Evolutionary conservation across 169 alveolate species (phyloP).

Genomic region (Plasmodium falciparum): DNA sequence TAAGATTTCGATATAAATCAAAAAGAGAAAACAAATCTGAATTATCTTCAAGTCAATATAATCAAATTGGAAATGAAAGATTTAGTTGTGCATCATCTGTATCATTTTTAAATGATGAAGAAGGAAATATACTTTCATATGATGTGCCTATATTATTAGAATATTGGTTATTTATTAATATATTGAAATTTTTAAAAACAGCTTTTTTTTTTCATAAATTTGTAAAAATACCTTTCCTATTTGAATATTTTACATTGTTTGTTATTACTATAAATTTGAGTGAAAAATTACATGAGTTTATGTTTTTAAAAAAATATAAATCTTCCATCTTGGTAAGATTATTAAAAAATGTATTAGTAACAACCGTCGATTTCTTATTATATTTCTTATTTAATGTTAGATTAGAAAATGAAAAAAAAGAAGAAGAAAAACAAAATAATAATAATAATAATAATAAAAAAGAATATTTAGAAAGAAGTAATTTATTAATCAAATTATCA

Average conservation of each 20-base stretch:
- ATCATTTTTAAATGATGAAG: not conserved
- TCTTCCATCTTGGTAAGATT: slow-evolving; percentile 52
- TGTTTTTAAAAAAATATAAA: slow-evolving; percentile 52
- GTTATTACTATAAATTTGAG: slow-evolving; percentile 47
- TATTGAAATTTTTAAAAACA: slow-evolving; percentile 32
- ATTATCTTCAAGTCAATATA: too few species aligned
- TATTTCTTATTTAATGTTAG: slow-evolving; percentile 55
- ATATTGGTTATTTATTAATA: slow-evolving; percentile 62
- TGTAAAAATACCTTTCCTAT: slow-evolving; percentile 19
- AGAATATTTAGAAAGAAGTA: slow-evolving; percentile 42
- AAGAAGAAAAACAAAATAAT: not conserved
- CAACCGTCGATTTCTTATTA: slow-evolving; percentile 36
- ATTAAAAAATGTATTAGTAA: slow-evolving; percentile 42
- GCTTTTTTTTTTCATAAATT: slow-evolving; percentile 23
- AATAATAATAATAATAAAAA: not conserved
- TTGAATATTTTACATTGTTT: slow-evolving; percentile 40
- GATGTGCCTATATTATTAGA: slow-evolving; percentile 62
- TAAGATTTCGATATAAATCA: too few species aligned
- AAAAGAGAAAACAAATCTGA: too few species aligned
- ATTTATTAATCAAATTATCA: slow-evolving; percentile 43
- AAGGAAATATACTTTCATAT: slow-evolving; percentile 3
- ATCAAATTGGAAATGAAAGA: too few species aligned
- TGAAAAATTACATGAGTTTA: slow-evolving; percentile 57
- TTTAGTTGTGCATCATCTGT: too few species aligned
- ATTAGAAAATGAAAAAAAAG: slow-evolving; percentile 38